Conservation (phyloP, 352 stramenopile species). For the Phytophthora citricola region DNA sequence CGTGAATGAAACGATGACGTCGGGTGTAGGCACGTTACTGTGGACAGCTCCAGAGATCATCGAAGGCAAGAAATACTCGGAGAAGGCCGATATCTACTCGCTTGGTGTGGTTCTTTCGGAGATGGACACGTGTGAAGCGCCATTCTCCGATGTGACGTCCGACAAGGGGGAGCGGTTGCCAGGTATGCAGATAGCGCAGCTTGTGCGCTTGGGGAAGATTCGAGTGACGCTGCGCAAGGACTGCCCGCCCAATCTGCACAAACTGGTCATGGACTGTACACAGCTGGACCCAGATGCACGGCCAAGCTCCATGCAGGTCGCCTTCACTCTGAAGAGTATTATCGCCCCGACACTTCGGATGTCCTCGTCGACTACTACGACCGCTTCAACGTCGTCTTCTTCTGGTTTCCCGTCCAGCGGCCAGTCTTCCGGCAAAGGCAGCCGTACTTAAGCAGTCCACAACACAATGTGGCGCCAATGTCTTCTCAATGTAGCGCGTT, state of each 20-base stretch:
- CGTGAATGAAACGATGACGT: conserved; percentile 81
- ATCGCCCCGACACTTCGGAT: conserved; percentile 58
- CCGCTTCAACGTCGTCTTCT: conserved; percentile 25
- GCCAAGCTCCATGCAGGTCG: conserved; percentile 75
- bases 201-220: conserved; percentile 63
- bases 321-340: conserved; percentile 78
- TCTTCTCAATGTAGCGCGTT: not conserved
- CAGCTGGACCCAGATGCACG: conserved; percentile 67
- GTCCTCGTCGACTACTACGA: conserved; percentile 33
- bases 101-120: conserved; percentile 86
- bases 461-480: no score
- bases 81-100: conserved; percentile 91
- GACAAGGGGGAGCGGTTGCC: conserved; percentile 59
- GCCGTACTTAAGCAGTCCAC: conserved; percentile 18
- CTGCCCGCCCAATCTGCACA: conserved; percentile 59
- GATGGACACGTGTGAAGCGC: conserved; percentile 71
- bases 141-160: conserved; percentile 61
- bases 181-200: conserved; percentile 75
- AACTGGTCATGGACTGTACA: conserved; percentile 66
- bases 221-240: conserved; percentile 59
- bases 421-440: conserved; percentile 12
- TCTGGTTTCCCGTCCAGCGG: conserved; percentile 15
- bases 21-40: conserved; percentile 77
- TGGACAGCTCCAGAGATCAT: conserved; percentile 93
- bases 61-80: conserved; percentile 83